Percentiles rank a stretch among this genome's conserved stretches.
These are phyloP conservation scores for Ascocoryne sarcoides DNA, from an alignment of 2,329 filamentous ascomycete species.

Conservation along the genomic window DNA sequence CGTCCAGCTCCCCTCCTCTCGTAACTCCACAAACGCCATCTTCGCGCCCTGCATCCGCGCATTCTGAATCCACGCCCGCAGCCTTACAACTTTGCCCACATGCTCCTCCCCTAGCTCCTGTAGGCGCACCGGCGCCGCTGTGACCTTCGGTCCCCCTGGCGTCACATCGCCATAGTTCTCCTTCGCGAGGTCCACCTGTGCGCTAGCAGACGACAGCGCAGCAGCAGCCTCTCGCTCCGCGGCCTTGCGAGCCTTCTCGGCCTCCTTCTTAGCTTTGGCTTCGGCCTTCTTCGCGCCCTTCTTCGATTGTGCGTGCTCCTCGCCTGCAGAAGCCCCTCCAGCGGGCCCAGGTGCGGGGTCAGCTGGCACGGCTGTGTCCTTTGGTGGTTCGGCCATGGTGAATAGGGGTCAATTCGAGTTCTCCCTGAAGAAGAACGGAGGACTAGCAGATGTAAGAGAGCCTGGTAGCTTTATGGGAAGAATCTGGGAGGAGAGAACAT, in stretches of 20 bases:
- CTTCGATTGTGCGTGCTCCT: constrained; percentile 58
- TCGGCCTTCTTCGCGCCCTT: constrained; percentile 79
- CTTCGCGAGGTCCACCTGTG: constrained; percentile 56
- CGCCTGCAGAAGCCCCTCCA: neutral
- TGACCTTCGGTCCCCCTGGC: constrained; percentile 46
- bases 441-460: neutral
- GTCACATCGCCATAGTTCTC: constrained; percentile 72
- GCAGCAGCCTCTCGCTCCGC: constrained; percentile 69
- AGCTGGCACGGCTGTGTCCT: constrained; percentile 8
- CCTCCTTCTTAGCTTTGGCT: constrained; percentile 81
- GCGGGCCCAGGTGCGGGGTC: constrained; percentile 10
- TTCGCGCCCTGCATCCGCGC: constrained; percentile 81
- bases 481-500: constrained; percentile 5
- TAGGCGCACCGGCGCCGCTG: constrained; percentile 49
- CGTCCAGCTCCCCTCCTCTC: constrained; percentile 63
- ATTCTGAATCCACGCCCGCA: constrained; percentile 81
- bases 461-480: constrained; percentile 1
- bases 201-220: constrained; percentile 55
- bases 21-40: constrained; percentile 81
- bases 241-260: constrained; percentile 62
- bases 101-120: constrained; percentile 54
- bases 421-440: neutral
- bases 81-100: constrained; percentile 61
- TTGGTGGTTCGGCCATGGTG: constrained; percentile 11
- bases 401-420: constrained; percentile 1